Base-by-base conservation (phyloP, 441 rosid genomes). In the Pelargonium myrrhifolium region DNA sequence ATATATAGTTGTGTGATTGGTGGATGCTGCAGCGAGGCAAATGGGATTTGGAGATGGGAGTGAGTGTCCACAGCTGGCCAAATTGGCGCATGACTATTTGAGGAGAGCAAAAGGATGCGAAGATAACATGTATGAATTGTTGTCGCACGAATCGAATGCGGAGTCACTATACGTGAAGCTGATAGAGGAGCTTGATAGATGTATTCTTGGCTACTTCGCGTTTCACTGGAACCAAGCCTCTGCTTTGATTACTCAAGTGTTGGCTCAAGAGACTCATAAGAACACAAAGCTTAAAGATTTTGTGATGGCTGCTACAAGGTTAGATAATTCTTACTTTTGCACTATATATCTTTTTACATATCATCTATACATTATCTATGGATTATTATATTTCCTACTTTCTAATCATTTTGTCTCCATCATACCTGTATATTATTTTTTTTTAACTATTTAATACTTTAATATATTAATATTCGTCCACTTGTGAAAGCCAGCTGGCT, bases 241-340 rank as follows among this genome's bases (percentile, higher is more conserved):
- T 28, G 62, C 14, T 4, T 67, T 87, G 74, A 78, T 92, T 72
- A 73, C 75, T 66, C 89, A 86, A 92, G 98, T 43, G 14, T 39
- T 10, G 43, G 9, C 9, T 39, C 43, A 39, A 40, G 86, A 84
- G 71, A 76, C 84, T 20, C 88, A 75, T 65, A 75, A 75, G 71
- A 78, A 80, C 47, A 78, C 82, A 39, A 90, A 83, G 84, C 78
- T 93, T 6, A 90, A 85, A 68, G 73, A 77, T 67, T 60, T 87
- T 1, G 81, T 93, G 55, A 80, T 89, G 85, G 92, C 94, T 62
- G 98, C 98, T 0, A 90, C 98, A 7, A 87, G 98, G 98, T 89
- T 2, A 0, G n/a, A 24, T 63, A 15, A 24, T 21, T 63, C 37
- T 15, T 51, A n/a, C 9, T 26, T 18, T n/a, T n/a, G n/a, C n/a